Percentiles rank a stretch among this genome's conserved stretches.
Conservation (phyloP, 1,139 yeast species). For the Geotrichum restrictum region DNA sequence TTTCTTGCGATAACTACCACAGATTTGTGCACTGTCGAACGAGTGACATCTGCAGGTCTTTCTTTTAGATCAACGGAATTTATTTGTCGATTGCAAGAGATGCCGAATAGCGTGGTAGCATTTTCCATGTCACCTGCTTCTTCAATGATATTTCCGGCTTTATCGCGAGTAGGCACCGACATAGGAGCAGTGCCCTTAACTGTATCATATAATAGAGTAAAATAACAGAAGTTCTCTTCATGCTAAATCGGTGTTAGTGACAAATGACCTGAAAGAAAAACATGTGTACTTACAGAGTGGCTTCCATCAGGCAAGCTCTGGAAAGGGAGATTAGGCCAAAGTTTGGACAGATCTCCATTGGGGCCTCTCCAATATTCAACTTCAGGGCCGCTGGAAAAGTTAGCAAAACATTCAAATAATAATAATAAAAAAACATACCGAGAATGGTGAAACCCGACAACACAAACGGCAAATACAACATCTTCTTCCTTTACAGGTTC, state of each 20-base stretch:
- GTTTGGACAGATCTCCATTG: constrained; percentile 46
- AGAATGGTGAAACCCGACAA: constrained; percentile 90
- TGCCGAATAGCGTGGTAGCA: constrained; percentile 78
- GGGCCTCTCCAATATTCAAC: constrained; percentile 87
- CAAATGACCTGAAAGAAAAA: not conserved
- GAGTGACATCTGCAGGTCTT: constrained; percentile 63
- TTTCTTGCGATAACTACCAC: constrained; percentile 81
- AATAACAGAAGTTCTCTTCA: constrained; percentile 90
- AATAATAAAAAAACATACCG: constrained; percentile 23
- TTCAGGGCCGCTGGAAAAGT: constrained; percentile 71
- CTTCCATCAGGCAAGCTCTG: constrained; percentile 97
- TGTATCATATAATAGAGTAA: constrained; percentile 77
- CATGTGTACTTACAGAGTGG: constrained; percentile 47
- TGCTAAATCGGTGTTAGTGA: constrained; percentile 36
- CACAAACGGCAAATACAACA: constrained; percentile 73
- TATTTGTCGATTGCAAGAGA: constrained; percentile 87
- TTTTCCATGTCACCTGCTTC: constrained; percentile 42
- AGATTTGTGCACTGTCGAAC: constrained; percentile 89
- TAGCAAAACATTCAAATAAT: constrained; percentile 1
- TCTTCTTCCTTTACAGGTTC: constrained; percentile 28
- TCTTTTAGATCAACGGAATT: constrained; percentile 57
- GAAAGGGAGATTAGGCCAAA: constrained; percentile 89
- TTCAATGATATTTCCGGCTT: constrained; percentile 35
- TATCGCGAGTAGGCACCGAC: constrained; percentile 41
- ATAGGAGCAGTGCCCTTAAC: constrained; percentile 46